Percentiles rank a stretch among this genome's conserved stretches.
phyloP scores from a whole-genome alignment of 805 yeast genomes.

The Pichia thaimueangensis region DNA sequence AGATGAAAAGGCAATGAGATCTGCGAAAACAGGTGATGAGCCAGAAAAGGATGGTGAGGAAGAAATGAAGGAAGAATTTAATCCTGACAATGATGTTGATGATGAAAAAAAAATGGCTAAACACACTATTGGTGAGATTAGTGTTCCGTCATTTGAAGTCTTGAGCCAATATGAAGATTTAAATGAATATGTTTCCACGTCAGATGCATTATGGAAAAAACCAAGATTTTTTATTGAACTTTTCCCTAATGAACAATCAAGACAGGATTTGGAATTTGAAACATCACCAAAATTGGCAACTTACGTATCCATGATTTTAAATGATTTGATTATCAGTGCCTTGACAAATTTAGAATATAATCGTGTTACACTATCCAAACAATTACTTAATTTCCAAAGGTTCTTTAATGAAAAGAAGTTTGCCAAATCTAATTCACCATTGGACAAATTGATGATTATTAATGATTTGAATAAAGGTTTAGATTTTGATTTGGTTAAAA shows the following conservation, averaged over 20 bases:
- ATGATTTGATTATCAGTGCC: conserved; percentile 71
- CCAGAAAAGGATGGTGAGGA: conserved; percentile 2
- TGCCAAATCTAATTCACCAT: conserved; percentile 67
- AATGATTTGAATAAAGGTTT: conserved; percentile 36
- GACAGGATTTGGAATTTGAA: conserved; percentile 37
- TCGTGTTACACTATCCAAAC: conserved; percentile 79
- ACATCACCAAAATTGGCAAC: conserved; percentile 55
- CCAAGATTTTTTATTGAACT: conserved; percentile 60
- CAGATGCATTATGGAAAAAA: conserved; percentile 62
- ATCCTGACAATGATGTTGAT: conserved; percentile 10
- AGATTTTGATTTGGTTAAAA: conserved; percentile 29
- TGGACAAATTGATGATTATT: conserved; percentile 53
- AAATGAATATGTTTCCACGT: conserved; percentile 34
- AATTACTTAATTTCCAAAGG: conserved; percentile 64
- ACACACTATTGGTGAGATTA: conserved; percentile 21
- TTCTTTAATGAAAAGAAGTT: conserved; percentile 65
- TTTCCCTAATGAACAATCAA: conserved; percentile 40
- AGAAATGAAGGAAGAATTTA: neutral
- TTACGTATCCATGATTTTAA: conserved; percentile 54
- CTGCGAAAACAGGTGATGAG: conserved; percentile 2
- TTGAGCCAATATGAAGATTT: conserved; percentile 28
- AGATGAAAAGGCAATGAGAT: conserved; percentile 7
- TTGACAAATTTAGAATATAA: conserved; percentile 82
- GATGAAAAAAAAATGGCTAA: conserved; percentile 11
- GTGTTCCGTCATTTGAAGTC: conserved; percentile 32